Evolutionary conservation across 257 asterid species (phyloP).

Genomic region (Agastache rugosa): DNA sequence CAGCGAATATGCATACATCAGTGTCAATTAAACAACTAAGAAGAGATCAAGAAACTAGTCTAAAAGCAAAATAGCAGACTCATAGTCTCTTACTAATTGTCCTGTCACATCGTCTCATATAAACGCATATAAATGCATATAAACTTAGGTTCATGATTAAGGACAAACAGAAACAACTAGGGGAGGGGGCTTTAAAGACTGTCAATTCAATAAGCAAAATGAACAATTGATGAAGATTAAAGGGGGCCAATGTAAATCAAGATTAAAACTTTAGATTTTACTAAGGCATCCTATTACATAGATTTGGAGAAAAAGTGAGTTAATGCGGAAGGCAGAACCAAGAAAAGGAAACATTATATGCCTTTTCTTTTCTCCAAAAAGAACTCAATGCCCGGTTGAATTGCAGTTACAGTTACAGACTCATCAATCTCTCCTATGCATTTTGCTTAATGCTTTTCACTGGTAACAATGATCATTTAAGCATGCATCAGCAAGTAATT

Average conservation of each 20-base stretch:
- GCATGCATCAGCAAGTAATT: conserved; percentile 9
- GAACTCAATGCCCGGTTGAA: background rate
- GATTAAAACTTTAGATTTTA: background rate
- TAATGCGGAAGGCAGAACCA: background rate
- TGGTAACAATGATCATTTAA: background rate
- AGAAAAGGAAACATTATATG: background rate
- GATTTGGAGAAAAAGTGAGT: background rate
- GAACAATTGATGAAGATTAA: conserved; percentile 5
- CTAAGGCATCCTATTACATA: background rate
- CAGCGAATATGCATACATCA: background rate
- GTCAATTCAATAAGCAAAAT: background rate
- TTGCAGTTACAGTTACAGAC: conserved; percentile 5
- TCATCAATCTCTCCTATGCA: background rate
- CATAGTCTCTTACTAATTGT: background rate
- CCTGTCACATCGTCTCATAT: background rate
- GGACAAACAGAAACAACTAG: background rate
- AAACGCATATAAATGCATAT: background rate
- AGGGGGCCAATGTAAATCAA: background rate
- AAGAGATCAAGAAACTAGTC: conserved; percentile 4
- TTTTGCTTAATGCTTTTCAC: background rate
- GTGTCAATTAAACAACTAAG: background rate
- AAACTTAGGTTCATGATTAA: background rate
- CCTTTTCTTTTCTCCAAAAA: background rate
- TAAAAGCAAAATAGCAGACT: background rate
- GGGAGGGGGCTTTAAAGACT: background rate